Base-by-base conservation (phyloP, 2,329 filamentous ascomycete species). In the Talaromyces sp. region DNA sequence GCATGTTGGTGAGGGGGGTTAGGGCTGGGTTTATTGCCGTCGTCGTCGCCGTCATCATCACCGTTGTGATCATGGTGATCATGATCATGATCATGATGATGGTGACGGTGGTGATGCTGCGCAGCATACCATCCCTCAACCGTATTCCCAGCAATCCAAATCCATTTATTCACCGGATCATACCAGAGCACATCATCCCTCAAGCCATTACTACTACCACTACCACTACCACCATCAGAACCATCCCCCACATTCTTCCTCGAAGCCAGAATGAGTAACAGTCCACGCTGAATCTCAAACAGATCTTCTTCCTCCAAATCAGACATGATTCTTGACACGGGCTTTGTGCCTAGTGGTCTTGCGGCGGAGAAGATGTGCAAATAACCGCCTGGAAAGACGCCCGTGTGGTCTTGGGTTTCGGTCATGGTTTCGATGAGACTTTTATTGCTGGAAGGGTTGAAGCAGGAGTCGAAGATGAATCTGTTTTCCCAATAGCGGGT, bases 301-400 rank as follows among this genome's bases (percentile, higher is more conserved):
- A 57, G 36, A 22, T 57, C 43, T 9, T 48, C 43, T 15, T 48
- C 41, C 11, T 21, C 39, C 22, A 56, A 25, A 9, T 2, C 21
- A 5, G 11, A 7, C 21, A 48, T 7, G 17, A 31, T 48, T 1
- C 5, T 11, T 3, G 41, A 37, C 13, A 54, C 6, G 11, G 43
- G 43, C 21, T 33, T 2, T 4, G 19, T 2, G 2, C 36, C 55
- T 2, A 37, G 4, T 11, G 39, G 21, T 5, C 22, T 45, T 10
- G 17, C n/a, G 37, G 13, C 51, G 15, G 56, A 37, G 25, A 58
- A 43, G 1, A 58, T 4, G 10, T 58, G 15, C 6, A 37, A 19
- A 58, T 58, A 58, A 3, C 56, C 56, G 3, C 56, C 46, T 1
- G 56, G 56, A n/a, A 45, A 58, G 15, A 19, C 19, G 11, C 22